phyloP scores from a whole-genome alignment of 2,329 filamentous ascomycete species.

The Colletotrichum noveboracense region DNA sequence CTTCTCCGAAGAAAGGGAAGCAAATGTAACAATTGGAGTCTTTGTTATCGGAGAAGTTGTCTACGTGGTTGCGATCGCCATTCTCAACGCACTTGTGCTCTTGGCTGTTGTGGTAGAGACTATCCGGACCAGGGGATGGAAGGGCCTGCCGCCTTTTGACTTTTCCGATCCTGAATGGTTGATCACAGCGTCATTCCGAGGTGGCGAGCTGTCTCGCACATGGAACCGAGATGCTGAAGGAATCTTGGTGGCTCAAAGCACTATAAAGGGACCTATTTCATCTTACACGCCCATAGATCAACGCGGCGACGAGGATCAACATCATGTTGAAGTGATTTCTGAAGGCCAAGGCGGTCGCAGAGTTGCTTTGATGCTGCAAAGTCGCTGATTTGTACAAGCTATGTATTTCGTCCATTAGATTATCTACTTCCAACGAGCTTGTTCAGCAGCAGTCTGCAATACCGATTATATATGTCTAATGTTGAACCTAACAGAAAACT shows the following conservation, averaged over 20 bases:
- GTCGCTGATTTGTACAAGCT: background rate
- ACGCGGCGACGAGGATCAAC: background rate
- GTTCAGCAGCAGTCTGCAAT: background rate
- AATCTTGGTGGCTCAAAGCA: background rate
- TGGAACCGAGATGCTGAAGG: background rate
- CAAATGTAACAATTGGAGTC: conserved; percentile 20
- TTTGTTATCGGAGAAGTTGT: background rate
- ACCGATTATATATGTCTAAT: background rate
- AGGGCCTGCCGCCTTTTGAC: background rate
- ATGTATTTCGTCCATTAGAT: background rate
- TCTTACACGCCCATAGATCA: background rate
- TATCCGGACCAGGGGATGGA: background rate
- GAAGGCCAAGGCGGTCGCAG: background rate
- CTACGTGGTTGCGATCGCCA: background rate
- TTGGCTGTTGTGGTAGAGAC: background rate
- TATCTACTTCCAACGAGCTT: background rate
- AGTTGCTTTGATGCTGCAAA: background rate
- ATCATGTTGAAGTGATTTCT: background rate
- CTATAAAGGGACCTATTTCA: background rate
- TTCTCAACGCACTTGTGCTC: background rate
- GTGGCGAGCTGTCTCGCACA: background rate
- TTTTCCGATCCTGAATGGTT: background rate
- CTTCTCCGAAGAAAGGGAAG: background rate
- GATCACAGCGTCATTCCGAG: background rate
- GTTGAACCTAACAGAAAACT: background rate